phyloP scores from a whole-genome alignment of 2,329 filamentous ascomycete genomes.

The Colletotrichum zoysiae region DNA sequence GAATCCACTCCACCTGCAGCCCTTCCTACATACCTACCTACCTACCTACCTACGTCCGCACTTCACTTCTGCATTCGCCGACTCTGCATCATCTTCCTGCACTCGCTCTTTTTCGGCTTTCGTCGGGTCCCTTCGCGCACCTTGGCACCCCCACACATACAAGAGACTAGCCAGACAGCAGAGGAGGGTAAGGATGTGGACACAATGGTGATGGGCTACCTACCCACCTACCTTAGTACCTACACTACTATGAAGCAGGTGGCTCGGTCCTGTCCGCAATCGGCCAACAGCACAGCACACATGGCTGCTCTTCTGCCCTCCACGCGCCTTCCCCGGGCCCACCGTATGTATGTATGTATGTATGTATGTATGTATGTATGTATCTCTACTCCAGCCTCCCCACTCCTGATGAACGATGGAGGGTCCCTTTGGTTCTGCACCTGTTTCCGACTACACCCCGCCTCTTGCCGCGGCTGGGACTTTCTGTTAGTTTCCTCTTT shows the following conservation, averaged over 20 bases:
- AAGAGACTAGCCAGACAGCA: background rate
- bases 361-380: too few species aligned
- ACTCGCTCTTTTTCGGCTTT: background rate
- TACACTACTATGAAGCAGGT: slow-evolving; percentile 4
- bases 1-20: slow-evolving; percentile 28
- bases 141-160: slow-evolving; percentile 16
- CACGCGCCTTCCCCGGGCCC: slow-evolving; percentile 10
- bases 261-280: slow-evolving; percentile 11
- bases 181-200: slow-evolving; percentile 10
- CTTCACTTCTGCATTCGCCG: slow-evolving; percentile 16
- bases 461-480: background rate
- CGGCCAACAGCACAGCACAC: slow-evolving; percentile 5
- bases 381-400: slow-evolving; percentile 29
- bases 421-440: slow-evolving; percentile 8
- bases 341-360: background rate
- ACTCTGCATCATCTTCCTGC: background rate
- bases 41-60: background rate
- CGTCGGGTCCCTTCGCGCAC: background rate
- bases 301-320: background rate
- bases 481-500: slow-evolving; percentile 5
- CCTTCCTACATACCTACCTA: slow-evolving; percentile 11
- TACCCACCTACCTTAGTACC: background rate
- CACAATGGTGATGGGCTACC: slow-evolving; percentile 2
- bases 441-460: slow-evolving; percentile 21
- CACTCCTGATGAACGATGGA: slow-evolving; percentile 17